Evolutionary conservation across 345 rosid species (phyloP).

Genomic region (Eutrema japonicum): DNA sequence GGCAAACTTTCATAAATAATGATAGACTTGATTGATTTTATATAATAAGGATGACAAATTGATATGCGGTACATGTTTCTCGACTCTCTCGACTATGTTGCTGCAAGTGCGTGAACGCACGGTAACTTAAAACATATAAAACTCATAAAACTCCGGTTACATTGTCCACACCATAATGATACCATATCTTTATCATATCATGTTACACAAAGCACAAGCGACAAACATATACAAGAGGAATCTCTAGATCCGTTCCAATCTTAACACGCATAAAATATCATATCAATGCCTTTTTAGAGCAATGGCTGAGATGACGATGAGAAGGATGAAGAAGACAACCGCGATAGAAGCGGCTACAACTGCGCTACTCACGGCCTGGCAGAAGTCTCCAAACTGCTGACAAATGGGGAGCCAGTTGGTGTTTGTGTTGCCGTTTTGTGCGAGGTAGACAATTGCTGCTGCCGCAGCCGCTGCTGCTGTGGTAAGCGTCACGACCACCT

Average conservation of each 20-base stretch:
- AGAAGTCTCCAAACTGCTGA: slow-evolving; percentile 81
- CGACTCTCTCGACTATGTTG: too few relatives aligned
- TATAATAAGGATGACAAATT: too few relatives aligned
- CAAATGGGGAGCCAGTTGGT: slow-evolving; percentile 85
- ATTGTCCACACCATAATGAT: too few relatives aligned
- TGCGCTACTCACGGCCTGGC: slow-evolving; percentile 66
- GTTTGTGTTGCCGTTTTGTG: slow-evolving; percentile 77
- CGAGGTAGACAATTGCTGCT: slow-evolving; percentile 71
- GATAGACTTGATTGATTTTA: too few relatives aligned
- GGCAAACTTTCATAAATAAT: too few relatives aligned
- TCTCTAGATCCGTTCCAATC: not conserved
- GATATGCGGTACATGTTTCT: too few relatives aligned
- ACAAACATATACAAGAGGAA: slow-evolving; percentile 12
- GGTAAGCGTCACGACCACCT: slow-evolving; percentile 69
- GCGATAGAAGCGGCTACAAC: slow-evolving; percentile 74
- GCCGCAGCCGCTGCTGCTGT: slow-evolving; percentile 65
- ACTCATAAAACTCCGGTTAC: too few relatives aligned
- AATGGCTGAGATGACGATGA: slow-evolving; percentile 63
- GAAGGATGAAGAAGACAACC: slow-evolving; percentile 47
- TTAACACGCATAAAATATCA: not conserved
- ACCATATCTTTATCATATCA: not conserved
- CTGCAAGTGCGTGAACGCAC: too few relatives aligned
- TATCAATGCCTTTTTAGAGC: slow-evolving; percentile 53
- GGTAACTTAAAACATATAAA: too few relatives aligned
- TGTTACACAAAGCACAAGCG: slow-evolving; percentile 33